Percentiles rank a stretch among this genome's conserved stretches.
Conservation (phyloP, 768 basidiomycete genomes). For the Piloderma croceum region DNA sequence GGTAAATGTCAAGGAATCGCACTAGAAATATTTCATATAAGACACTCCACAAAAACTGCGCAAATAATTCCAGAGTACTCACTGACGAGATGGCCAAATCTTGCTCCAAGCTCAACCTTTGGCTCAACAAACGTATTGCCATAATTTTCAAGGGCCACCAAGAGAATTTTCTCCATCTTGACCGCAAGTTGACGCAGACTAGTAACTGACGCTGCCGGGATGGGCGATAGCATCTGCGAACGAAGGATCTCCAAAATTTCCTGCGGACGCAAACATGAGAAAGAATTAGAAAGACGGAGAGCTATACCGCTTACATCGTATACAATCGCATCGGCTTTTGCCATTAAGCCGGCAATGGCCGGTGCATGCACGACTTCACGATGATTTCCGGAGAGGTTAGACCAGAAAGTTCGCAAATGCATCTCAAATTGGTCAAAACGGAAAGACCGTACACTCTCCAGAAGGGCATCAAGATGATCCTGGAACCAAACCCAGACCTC, state of each 20-base stretch:
- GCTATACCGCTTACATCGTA: conserved; percentile 67
- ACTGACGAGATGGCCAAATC: conserved; percentile 88
- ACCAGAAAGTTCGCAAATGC: conserved; percentile 83
- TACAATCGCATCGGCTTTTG: conserved; percentile 82
- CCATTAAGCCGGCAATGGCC: conserved; percentile 82
- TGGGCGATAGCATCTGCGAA: conserved; percentile 76
- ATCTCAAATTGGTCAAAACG: conserved; percentile 89
- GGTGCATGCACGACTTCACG: conserved; percentile 88
- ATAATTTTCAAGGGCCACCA: conserved; percentile 75
- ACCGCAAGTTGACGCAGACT: conserved; percentile 77
- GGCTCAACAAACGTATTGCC: conserved; percentile 88
- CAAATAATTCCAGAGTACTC: conserved; percentile 29
- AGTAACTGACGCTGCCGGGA: conserved; percentile 59
- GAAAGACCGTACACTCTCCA: conserved; percentile 72
- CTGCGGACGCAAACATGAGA: conserved; percentile 34
- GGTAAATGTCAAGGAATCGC: conserved; percentile 88
- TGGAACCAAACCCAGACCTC: conserved; percentile 93
- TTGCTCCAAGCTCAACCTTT: conserved; percentile 84
- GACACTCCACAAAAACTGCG: neutral
- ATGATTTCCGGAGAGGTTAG: conserved; percentile 62
- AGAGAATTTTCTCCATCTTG: conserved; percentile 87
- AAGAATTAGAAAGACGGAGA: conserved; percentile 7
- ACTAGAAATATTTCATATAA: conserved; percentile 38
- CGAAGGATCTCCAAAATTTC: conserved; percentile 85
- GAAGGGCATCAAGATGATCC: conserved; percentile 78